Base-by-base conservation (phyloP, 352 stramenopile species). In the Globisporangium canariense region DNA sequence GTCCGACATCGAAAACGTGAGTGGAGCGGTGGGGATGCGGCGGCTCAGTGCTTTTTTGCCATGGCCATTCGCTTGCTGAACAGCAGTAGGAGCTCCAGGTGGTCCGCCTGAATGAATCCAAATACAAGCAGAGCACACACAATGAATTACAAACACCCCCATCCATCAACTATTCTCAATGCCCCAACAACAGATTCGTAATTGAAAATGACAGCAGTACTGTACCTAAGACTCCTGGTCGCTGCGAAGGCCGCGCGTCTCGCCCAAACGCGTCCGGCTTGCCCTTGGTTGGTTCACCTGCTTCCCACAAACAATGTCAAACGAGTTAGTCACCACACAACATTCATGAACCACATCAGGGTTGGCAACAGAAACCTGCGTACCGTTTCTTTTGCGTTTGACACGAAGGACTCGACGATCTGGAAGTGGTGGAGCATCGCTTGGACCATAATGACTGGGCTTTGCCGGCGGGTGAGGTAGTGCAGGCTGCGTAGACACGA, bases 1-100 rank as follows among this genome's bases (percentile, higher is more conserved):
- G 32, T 69, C 64, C 13, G 64, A 69, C 64, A 69, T 50, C 34
- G 56, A 28, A 7, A 69, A 65, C 28, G 43, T 20, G 16, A 61
- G 18, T 22, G 56, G 40, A 36, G 46, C 63, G 13, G 14, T 40
- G 14, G 63, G 61, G 53, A 57, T 58, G 13, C 38, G 55, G 13
- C 49, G 47, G 16, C 47, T 62, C 62, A 55, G 28, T 9, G 30
- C 51, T 2, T 57, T 40, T 34, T 30, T 46, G 11, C 28, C 46
- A 14, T 41, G 49, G 7, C 47, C 36, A 3, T 30, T 63, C 38
- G 34, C 20, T 50, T 34, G 49, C 41, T 25, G 22, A 18, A 20
- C 58, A 62, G 25, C 41, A 62, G 18, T 6, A 50, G 30, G 18
- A 16, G 55, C 9, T 13, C 16, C 46, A 25, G 28, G 34, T 32